phyloP scores from a whole-genome alignment of 352 stramenopile genomes.

The Pythium vanterpoolii region DNA sequence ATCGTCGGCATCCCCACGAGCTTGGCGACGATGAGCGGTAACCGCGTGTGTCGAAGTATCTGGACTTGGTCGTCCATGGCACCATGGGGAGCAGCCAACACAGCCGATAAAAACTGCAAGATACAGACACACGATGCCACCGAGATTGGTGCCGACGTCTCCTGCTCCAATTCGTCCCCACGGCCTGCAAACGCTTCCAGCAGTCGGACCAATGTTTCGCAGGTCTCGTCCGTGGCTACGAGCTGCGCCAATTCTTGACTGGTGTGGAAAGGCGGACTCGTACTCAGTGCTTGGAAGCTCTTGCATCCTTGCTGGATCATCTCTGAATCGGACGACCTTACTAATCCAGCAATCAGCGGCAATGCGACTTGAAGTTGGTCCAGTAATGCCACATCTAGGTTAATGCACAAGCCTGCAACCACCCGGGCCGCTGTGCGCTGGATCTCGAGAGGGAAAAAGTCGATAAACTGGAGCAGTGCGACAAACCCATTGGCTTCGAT shows the following conservation, averaged over 20 bases:
- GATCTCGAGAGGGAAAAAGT: constrained; percentile 79
- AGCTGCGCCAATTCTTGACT: constrained; percentile 33
- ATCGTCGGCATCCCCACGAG: constrained; percentile 41
- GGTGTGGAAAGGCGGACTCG: constrained; percentile 39
- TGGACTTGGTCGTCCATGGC: constrained; percentile 22
- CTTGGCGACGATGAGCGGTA: constrained; percentile 44
- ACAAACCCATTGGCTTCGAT: constrained; percentile 64
- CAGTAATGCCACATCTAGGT: constrained; percentile 30
- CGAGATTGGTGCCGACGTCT: not conserved
- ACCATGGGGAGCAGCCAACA: constrained; percentile 14
- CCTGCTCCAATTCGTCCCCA: not conserved
- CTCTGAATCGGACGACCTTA: constrained; percentile 51
- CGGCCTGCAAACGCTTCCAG: constrained; percentile 11
- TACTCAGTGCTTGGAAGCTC: constrained; percentile 41
- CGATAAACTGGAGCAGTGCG: constrained; percentile 70
- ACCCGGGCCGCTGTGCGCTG: constrained; percentile 59
- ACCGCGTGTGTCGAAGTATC: constrained; percentile 33
- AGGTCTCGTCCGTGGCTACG: constrained; percentile 43
- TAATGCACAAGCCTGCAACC: constrained; percentile 46
- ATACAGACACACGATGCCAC: constrained; percentile 4
- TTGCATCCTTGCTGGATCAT: constrained; percentile 55
- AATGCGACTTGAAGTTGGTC: constrained; percentile 36
- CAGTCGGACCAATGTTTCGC: constrained; percentile 27
- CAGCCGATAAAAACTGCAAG: constrained; percentile 16
- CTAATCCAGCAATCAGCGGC: constrained; percentile 40